Conservation (phyloP, 495 filamentous ascomycete species). For the Aspergillus steynii region DNA sequence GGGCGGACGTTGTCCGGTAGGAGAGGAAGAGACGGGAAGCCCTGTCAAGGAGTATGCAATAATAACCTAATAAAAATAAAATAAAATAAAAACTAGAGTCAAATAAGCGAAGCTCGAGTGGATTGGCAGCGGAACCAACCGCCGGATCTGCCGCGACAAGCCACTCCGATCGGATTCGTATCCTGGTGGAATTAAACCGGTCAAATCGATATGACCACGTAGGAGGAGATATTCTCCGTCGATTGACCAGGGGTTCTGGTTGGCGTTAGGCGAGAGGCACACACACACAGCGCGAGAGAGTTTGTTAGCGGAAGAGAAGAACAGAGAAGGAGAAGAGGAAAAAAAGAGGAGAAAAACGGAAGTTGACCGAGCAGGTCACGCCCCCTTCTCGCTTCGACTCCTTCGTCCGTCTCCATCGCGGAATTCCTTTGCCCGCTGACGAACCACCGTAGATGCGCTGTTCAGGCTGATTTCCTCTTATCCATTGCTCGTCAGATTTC, state of each 20-base stretch:
- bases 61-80: not conserved
- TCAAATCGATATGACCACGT: too few relatives aligned
- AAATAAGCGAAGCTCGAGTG: not conserved
- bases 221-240: too few relatives aligned
- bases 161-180: not conserved
- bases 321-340: not conserved
- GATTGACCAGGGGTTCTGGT: too few relatives aligned
- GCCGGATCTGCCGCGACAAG: slow-evolving; percentile 4
- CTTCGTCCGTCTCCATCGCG: slow-evolving; percentile 10
- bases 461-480: not conserved
- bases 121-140: slow-evolving; percentile 6
- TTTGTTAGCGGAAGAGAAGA: not conserved
- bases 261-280: not conserved
- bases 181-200: not conserved
- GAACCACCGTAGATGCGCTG: not conserved
- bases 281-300: not conserved
- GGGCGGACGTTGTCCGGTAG: slow-evolving; percentile 12
- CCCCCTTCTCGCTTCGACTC: slow-evolving; percentile 2
- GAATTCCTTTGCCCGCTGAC: not conserved
- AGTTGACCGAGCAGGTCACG: slow-evolving; percentile 27
- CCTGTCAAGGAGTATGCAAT: not conserved
- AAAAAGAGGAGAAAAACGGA: slow-evolving; percentile 18
- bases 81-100: not conserved
- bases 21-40: not conserved
- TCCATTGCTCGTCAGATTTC: not conserved